Base-by-base conservation (phyloP, 78 protist species). In the Isochrysis galbana region DNA sequence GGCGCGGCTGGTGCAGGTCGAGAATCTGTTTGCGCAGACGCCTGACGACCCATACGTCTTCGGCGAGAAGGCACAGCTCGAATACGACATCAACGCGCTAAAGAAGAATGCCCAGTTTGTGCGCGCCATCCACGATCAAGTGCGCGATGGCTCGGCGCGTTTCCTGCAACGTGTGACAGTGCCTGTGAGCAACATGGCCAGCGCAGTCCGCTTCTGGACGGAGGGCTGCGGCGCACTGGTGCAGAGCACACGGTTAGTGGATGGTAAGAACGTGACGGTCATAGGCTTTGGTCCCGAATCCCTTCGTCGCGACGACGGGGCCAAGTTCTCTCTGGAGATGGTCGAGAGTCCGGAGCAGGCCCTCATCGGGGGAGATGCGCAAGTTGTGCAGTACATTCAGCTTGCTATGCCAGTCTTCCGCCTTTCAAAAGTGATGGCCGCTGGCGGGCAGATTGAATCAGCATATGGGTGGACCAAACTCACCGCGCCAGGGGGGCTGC, bases 61-160 rank as follows among this genome's bases (percentile, higher is more conserved):
- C 38, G 88, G 88, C 55, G 88, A 80, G 88, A 44, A 44, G 22
- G 88, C 88, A 38, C 88, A 80, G 88, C 88, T 80, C 23, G 88
- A 80, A 54, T 44, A 29, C 38, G 88, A 41, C 23, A 36, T 80
- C 26, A 1, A 44, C 26, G 22, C 0, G 21, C 88, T 80, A 22
- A 11, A 5, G 25, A 5, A 41, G 88, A 80, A 80, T 5, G 0
- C 11, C 29, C 29, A 21, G 55, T 44, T 5, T 23, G 88, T n/a
- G 55, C 34, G 0, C 32, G 41, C 2, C 19, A 21, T 44, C 23
- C 23, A 17, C 19, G 14, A 2, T 25, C 25, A 44, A 34, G 54
- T 44, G 36, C 29, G 19, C 25, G 5, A n/a, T 7, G 88, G 88
- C 55, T 5, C 7, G 39, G 26, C 22, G 14, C 5, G 46, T 5